Evolutionary conservation across 2,329 filamentous ascomycete genomes (phyloP), one percentile per base, ranked within the genome.

Genomic region (Phyllosticta citrichinensis): DNA sequence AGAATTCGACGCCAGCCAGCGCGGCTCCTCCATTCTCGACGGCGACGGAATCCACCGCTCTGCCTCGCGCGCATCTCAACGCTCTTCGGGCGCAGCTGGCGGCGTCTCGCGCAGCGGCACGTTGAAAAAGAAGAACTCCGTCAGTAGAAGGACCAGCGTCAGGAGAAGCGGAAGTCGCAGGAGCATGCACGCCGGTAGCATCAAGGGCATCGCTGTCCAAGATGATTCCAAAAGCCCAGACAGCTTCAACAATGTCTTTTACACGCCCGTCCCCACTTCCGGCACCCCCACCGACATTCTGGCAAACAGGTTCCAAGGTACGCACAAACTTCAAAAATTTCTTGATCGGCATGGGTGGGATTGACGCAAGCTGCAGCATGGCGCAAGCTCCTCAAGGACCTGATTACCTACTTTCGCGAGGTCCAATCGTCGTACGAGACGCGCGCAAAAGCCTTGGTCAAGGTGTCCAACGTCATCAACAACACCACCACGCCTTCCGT

Each of bases 381-480:
- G 94, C 85, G 94, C 68, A 96, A 96, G 77, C 83, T 97, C 14
- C 82, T 99, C 58, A 97, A 97, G 73, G 92, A 97, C 66, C 81
- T 97, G 53, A 96, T 97, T 66, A 79, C 88, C 61, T 97, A 96
- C 73, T 97, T 97, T 73, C 87, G 90, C 68, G 94, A 97, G 73
- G 86, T 97, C 55, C 91, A 96, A 71, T 83, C 83, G 57, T 89
- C 92, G 55, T 97, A 97, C 74, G 93, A 99, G 70, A 82, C 87
- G 61, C 86, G 89, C 63, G 83, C 89, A 27, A 97, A 97, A 73
- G 84, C 87, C 8, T 80, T 96, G 4, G 73, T 90, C 62, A 96
- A 95, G 67, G 83, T 96, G 9, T 87, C 89, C 59, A 92, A 92
- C 68, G 83, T 91, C 17, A 84, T 95, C 68, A 91, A 91, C 74